Base-by-base conservation (phyloP, 2,329 filamentous ascomycete species). In the Talaromyces islandicus region DNA sequence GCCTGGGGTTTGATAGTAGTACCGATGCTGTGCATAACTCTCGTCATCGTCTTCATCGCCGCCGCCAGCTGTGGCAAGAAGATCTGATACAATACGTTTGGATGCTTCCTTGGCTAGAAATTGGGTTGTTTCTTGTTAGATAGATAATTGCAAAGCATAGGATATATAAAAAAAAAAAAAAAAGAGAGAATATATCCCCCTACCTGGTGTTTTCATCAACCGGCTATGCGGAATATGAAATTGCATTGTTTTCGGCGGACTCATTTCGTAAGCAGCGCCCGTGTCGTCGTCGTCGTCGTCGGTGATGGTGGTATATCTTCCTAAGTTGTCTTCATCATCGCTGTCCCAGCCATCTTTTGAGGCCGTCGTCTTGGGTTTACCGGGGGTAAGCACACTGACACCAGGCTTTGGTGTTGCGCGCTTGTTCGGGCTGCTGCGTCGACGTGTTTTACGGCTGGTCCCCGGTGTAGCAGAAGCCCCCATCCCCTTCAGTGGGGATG, bases 381-480 rank as follows among this genome's bases (percentile, higher is more conserved):
- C 82, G 0, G 92, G 92, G 1, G 91, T 96, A 71, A 92, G 86
- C 21, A 97, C 89, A 68, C 91, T 96, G 38, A 95, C 83, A 0
- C 93, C 93, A 0, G 92, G 92, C 4, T 90, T 92, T 53, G 77
- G 76, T 3, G 71, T 89, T 76, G 63, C 57, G 71, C 75, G 54
- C 66, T 57, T 35, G 6, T 55, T 50, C 12, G 41, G 41, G 14
- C 41, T 53, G 32, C 65, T 70, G 21, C 58, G 58, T 32, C 54
- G 61, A 70, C 75, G 10, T 77, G 77, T 21, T 77, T 57, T 59
- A 30, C 65, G 60, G 59, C 82, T 83, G 58, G 91, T 90, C 60
- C 77, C 69, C 65, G 74, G 41, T 12, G 55, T 50, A 10, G 7
- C 14, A 6, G 43, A 24, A 6, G 25, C 3, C 25, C 25, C 25